Evolutionary conservation across 495 filamentous ascomycete genomes (phyloP).

Genomic region (Penicillium ucsense): DNA sequence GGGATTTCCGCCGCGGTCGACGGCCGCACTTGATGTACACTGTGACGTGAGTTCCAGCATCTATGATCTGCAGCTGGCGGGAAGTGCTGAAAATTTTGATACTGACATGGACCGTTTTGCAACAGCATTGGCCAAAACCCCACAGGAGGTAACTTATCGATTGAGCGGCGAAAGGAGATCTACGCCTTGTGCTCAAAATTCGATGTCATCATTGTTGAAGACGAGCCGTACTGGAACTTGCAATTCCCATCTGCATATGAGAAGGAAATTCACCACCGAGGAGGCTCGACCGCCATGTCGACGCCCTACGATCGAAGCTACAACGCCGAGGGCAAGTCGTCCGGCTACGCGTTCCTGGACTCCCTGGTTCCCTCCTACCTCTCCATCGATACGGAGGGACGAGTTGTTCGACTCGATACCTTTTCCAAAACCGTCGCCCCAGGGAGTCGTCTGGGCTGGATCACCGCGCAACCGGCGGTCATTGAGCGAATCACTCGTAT

Average conservation of each 20-base stretch:
- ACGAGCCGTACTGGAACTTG: slow-evolving; percentile 94
- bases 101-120: neutral
- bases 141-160: slow-evolving; percentile 61
- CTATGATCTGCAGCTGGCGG: no score
- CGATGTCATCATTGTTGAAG: slow-evolving; percentile 88
- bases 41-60: slow-evolving; percentile 56
- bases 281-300: slow-evolving; percentile 2
- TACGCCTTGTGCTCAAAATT: slow-evolving; percentile 74
- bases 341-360: slow-evolving; percentile 71
- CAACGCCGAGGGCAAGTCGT: slow-evolving; percentile 44
- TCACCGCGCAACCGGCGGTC: slow-evolving; percentile 68
- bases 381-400: slow-evolving; percentile 72
- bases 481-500: slow-evolving; percentile 65
- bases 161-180: slow-evolving; percentile 64
- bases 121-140: slow-evolving; percentile 83
- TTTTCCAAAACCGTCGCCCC: slow-evolving; percentile 79
- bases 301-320: slow-evolving; percentile 26
- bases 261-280: slow-evolving; percentile 26
- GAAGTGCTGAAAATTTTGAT: no score
- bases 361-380: slow-evolving; percentile 71
- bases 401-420: slow-evolving; percentile 75
- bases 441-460: slow-evolving; percentile 67
- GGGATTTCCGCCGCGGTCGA: slow-evolving; percentile 63
- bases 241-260: slow-evolving; percentile 65
- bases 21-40: slow-evolving; percentile 84